Evolutionary conservation across 2,329 filamentous ascomycete genomes (phyloP), one percentile per base, ranked within the genome.

Genomic region (Ciborinia camelliae): DNA sequence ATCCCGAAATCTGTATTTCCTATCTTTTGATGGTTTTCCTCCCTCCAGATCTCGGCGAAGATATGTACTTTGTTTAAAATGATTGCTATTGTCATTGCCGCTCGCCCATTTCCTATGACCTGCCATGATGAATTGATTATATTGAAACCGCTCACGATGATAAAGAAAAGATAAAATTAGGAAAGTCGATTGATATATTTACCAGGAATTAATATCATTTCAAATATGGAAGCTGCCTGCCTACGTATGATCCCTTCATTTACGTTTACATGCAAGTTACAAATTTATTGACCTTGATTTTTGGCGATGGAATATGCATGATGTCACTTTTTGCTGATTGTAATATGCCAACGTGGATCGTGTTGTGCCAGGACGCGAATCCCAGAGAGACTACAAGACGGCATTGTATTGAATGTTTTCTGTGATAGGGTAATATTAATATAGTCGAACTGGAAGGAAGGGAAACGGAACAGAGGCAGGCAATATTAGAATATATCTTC

Each of bases 1-100:
- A 41, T 70, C 68, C 35, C 70, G 48, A 59, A 71, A 71, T 20
- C 70, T 53, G 30, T 71, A 69, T 32, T 67, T 71, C 2, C 67
- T 61, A 59, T 71, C 69, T n/a, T 66, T 63, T 18, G 48, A 41
- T 35, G 68, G 68, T n/a, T 51, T 47, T 20, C 59, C 64, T 18
- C 60, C 30, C 43, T 65, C 64, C 6, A 65, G 26, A 5, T 65
- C 64, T 55, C 32, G 43, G 10, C 64, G 51, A 10, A 65, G 51
- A 50, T 45, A 48, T 18, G 43, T 57, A 28, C 30, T 55, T 26
- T 63, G 39, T 48, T 63, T 63, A n/a, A 4, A 9, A 28, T 52
- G 20, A 9, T 50, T 4, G 4, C n/a, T 45, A 35, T 35, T 35
- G 8, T 45, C 54, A 7, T 47, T 58, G 2, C 54, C 54, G 3